Evolutionary conservation across 2,329 filamentous ascomycete genomes (phyloP), one percentile per base, ranked within the genome.

Genomic region (Chaetomium sp.): DNA sequence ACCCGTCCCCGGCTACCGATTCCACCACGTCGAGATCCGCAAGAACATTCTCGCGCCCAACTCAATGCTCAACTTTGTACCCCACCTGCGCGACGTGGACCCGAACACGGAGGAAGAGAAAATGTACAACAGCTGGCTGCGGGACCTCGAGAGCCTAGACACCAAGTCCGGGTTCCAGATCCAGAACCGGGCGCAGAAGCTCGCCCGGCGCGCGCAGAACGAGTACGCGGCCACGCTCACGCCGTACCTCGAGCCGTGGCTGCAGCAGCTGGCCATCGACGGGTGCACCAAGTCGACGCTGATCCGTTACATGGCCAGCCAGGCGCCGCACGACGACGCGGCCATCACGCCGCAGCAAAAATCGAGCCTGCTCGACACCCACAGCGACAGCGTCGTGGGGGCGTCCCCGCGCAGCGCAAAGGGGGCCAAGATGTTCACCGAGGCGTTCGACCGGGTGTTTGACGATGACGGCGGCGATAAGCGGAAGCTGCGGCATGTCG

Each of bases 31-130:
- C 40, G 78, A 82, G 63, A 81, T 84, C 51, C 74, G 72, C 64
- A 81, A 79, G 64, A 84, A 83, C 54, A 76, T 84, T 38, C 71
- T 83, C 35, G 80, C 80, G 0, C 79, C 80, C 3, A 81, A 82
- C 63, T 82, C 80, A 1, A 79, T 80, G 72, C 71, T 83, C 52
- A 81, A 78, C 36, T 84, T 82, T 64, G 79, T 83, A 11, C 81
- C 81, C 11, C 79, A 83, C 65, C 68, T 84, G 50, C 75, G 79
- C 52, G 81, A 84, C 59, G 69, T 84, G 34, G 76, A 79, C 47
- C 76, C 76, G 32, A 75, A 76, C n/a, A 68, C 67, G 6, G 64
- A 62, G 33, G 79, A 82, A 63, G 80, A 82, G 62, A 70, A 72
- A 11, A 74, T 77, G 57, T 82, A 82, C 62, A 76, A 77, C 55